Percentiles rank a stretch among this genome's conserved stretches.
Conservation (phyloP, 1,284 basidiomycete genomes). For the Irpex sp. region DNA sequence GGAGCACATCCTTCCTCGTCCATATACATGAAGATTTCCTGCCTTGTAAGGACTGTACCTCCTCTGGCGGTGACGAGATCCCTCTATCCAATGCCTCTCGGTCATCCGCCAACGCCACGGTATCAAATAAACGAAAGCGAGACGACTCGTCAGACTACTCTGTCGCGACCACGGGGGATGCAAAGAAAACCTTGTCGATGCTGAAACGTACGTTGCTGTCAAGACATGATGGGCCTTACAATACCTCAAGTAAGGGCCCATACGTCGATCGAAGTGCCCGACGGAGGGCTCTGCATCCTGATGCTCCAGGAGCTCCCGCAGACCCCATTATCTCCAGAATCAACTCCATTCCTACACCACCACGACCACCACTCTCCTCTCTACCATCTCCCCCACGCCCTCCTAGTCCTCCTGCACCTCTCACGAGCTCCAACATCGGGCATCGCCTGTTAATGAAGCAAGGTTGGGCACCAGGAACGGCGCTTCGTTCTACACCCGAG, state of each 20-base stretch:
- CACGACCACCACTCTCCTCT: not conserved
- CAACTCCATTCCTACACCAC: constrained; percentile 1
- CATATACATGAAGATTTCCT: constrained; percentile 58
- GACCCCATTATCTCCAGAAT: not conserved
- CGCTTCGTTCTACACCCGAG: constrained; percentile 28
- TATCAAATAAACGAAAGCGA: constrained; percentile 29
- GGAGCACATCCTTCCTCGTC: constrained; percentile 63
- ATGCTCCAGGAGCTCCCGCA: constrained; percentile 32
- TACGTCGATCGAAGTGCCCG: constrained; percentile 70
- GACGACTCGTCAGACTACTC: constrained; percentile 16
- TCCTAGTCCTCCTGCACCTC: constrained; percentile 35
- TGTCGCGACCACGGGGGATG: constrained; percentile 33
- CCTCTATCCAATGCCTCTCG: constrained; percentile 48
- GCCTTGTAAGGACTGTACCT: constrained; percentile 62
- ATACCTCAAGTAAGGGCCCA: constrained; percentile 3
- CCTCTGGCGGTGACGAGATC: constrained; percentile 44
- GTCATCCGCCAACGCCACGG: constrained; percentile 16
- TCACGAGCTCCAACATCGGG: constrained; percentile 60
- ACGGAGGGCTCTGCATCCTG: constrained; percentile 53
- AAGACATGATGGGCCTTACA: constrained; percentile 31
- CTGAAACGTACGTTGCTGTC: constrained; percentile 60
- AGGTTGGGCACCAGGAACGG: constrained; percentile 68
- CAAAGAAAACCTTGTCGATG: constrained; percentile 57
- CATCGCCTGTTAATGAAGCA: constrained; percentile 65
- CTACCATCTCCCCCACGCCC: constrained; percentile 25